phyloP scores from a whole-genome alignment of 2,329 filamentous ascomycete species.

The Hypomyces rosellus region DNA sequence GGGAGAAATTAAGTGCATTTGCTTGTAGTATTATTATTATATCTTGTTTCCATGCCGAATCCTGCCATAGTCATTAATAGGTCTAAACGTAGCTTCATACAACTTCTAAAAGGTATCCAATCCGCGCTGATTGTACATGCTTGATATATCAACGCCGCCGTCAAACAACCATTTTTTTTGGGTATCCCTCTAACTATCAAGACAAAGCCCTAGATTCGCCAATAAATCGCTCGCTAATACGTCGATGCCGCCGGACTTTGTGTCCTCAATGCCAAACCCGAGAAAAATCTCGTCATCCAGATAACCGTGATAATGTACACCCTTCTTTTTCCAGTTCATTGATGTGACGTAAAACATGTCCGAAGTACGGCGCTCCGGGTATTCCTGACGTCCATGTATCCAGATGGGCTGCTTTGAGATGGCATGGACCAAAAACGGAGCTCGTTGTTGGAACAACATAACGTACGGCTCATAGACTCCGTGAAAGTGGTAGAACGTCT shows the following conservation, averaged over 20 bases:
- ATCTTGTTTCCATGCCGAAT: no score
- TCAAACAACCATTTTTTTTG: neutral
- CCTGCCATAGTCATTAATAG: no score
- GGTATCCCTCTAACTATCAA: neutral
- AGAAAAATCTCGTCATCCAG: slow-evolving; percentile 50
- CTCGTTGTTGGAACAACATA: slow-evolving; percentile 40
- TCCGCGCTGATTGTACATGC: no score
- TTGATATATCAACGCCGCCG: no score
- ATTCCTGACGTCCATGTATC: slow-evolving; percentile 43
- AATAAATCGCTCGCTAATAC: slow-evolving; percentile 44
- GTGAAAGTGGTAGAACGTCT: slow-evolving; percentile 42
- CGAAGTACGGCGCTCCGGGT: slow-evolving; percentile 27
- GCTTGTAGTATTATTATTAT: no score
- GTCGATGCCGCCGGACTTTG: slow-evolving; percentile 42
- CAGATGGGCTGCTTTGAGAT: slow-evolving; percentile 47
- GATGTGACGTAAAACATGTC: slow-evolving; percentile 55
- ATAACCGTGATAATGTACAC: slow-evolving; percentile 48
- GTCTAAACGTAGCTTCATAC: no score
- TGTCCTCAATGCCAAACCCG: slow-evolving; percentile 51
- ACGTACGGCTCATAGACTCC: slow-evolving; percentile 50
- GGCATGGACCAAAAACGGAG: slow-evolving; percentile 45
- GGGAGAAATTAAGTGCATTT: no score
- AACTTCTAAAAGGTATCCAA: neutral
- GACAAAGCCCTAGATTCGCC: slow-evolving; percentile 25
- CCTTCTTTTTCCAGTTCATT: slow-evolving; percentile 46